Evolutionary conservation across 495 filamentous ascomycete genomes (phyloP).

Genomic region (Parathielavia hyrcaniae): DNA sequence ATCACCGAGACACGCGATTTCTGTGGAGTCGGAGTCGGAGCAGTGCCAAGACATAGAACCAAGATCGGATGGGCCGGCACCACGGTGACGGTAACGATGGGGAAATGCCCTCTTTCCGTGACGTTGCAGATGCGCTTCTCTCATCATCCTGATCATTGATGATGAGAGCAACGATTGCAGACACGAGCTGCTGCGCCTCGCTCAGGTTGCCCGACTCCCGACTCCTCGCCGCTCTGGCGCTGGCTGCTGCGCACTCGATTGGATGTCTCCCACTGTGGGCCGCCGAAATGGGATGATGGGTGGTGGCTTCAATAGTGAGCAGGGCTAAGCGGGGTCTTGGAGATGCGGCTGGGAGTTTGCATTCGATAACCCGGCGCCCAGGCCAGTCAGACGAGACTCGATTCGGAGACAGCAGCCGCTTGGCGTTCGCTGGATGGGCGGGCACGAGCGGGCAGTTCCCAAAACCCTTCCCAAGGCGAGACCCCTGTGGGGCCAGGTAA

Average conservation of each 20-base stretch:
- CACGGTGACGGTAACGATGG: background rate
- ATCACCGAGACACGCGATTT: background rate
- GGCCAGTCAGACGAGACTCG: conserved; percentile 5
- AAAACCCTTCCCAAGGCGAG: no score
- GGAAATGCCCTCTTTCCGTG: background rate
- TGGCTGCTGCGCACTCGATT: background rate
- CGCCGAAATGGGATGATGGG: background rate
- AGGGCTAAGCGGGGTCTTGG: background rate
- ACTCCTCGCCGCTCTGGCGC: background rate
- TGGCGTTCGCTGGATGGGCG: background rate
- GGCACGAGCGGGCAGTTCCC: conserved; percentile 1
- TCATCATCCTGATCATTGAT: background rate
- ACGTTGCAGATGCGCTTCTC: background rate
- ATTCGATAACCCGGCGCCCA: conserved; percentile 3
- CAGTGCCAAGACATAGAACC: background rate
- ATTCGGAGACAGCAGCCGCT: background rate
- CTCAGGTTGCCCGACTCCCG: background rate
- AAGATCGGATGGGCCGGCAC: conserved; percentile 1
- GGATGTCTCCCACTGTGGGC: background rate
- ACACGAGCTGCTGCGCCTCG: background rate
- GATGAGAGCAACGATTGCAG: background rate
- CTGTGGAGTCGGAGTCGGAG: background rate
- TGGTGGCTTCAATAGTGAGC: conserved; percentile 2
- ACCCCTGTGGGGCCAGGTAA: conserved; percentile 10
- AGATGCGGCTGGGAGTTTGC: conserved; percentile 10